Evolutionary conservation across 306 rosid species (phyloP).

Genomic region (Cicer arietinum): DNA sequence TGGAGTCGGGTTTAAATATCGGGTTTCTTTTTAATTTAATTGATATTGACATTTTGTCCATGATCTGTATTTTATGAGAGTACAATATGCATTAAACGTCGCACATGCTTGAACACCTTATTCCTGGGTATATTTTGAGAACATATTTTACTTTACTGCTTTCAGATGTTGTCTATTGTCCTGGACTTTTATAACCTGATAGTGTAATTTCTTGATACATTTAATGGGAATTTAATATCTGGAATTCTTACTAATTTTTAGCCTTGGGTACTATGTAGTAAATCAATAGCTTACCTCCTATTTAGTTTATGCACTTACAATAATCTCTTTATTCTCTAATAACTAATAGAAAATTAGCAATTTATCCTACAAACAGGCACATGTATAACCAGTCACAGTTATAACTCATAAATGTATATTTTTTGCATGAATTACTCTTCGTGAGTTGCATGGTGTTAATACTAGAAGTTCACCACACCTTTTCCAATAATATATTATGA

Average conservation of each 20-base stretch:
- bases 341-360: no score
- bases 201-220: not conserved
- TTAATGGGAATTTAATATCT: not conserved
- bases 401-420: no score
- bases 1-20: no score
- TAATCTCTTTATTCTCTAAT: no score
- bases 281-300: slow-evolving; percentile 1
- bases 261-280: not conserved
- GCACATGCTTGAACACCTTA: not conserved
- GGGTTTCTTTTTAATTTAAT: no score
- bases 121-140: not conserved
- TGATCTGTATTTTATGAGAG: slow-evolving; percentile 1
- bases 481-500: no score
- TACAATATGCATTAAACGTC: not conserved
- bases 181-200: not conserved
- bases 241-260: not conserved
- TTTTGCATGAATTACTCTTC: no score
- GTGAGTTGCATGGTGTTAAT: no score
- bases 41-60: not conserved
- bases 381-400: no score
- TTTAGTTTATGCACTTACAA: not conserved
- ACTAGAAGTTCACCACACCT: no score
- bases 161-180: not conserved
- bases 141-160: not conserved
- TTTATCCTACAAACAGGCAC: no score